Base-by-base conservation (phyloP, 352 stramenopile genomes). In the Lagenidium giganteum region DNA sequence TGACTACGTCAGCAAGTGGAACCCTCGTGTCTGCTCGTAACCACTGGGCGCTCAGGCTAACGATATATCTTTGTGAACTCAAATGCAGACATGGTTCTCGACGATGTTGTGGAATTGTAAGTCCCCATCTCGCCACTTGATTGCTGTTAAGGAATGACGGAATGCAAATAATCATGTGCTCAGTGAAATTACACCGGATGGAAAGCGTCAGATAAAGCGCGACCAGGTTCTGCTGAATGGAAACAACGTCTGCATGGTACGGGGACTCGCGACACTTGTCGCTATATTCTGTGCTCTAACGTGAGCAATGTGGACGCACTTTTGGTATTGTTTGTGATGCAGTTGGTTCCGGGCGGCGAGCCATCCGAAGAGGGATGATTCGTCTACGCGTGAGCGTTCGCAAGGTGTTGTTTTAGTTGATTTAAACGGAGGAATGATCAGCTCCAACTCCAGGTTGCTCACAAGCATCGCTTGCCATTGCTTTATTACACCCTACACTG, bases 181-280 rank as follows among this genome's bases (percentile, higher is more conserved):
- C 36, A 95, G 83, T 47, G 83, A 93, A 43, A 88, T 91, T 43
- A 95, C 81, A 12, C 81, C 81, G 0, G 79, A 89, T 42, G 85
- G 83, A 41, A 95, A 93, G 52, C 83, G 82, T 40, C 76, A 87
- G 37, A 81, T 87, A 40, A 83, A 94, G 54, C 66, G 93, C 28
- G 84, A 96, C 52, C 83, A 98, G 68, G 98, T 99, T 54, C 81
- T 99, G 29, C 84, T 99, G 47, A 99, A 99, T 67, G 96, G 96
- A 38, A 98, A 98, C 79, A 97, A 99, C 64, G 90, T 98, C 41
- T 96, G 90, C 30, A 69, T 98, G 63, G 81, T 96, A 60, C 46
- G n/a, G n/a, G n/a, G n/a, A 4, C 3, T 24, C 23, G 28, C 9
- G 9, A 9, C 14, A 32, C 9, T 34, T 4, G 2, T 9, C 25